These are phyloP conservation scores for Phytophthora uliginosa DNA, from an alignment of 352 stramenopile species.

Conservation along the genomic window DNA sequence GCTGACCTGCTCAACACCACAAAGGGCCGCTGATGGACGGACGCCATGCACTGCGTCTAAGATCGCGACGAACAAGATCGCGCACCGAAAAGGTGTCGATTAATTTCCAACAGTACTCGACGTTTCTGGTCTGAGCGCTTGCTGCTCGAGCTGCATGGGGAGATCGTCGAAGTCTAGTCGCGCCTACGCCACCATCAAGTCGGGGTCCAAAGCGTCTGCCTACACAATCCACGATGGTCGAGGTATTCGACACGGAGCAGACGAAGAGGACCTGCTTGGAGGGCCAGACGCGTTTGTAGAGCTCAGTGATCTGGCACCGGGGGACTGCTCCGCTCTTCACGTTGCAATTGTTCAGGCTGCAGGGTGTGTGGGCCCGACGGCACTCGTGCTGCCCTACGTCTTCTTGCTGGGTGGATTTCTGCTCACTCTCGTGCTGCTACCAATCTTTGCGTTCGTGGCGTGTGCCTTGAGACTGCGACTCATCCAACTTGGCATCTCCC, in stretches of 20 bases:
- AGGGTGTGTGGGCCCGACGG: slow-evolving; percentile 46
- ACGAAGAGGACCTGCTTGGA: slow-evolving; percentile 58
- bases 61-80: slow-evolving; percentile 26
- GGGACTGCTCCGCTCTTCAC: slow-evolving; percentile 40
- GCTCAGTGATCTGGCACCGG: slow-evolving; percentile 48
- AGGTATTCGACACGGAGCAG: slow-evolving; percentile 6
- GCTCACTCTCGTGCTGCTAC: slow-evolving; percentile 45
- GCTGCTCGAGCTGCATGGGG: slow-evolving; percentile 20
- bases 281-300: slow-evolving; percentile 55
- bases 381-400: slow-evolving; percentile 49
- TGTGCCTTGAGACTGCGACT: slow-evolving; percentile 42
- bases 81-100: slow-evolving; percentile 20
- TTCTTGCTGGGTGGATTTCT: slow-evolving; percentile 59
- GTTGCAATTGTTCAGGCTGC: slow-evolving; percentile 48
- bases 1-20: not conserved
- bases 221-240: slow-evolving; percentile 52
- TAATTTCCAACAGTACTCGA: slow-evolving; percentile 6
- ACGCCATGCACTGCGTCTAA: slow-evolving; percentile 12
- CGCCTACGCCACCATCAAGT: slow-evolving; percentile 20
- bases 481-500: slow-evolving; percentile 53
- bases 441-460: slow-evolving; percentile 45
- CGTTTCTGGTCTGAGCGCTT: not conserved
- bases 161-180: slow-evolving; percentile 12
- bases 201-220: slow-evolving; percentile 27
- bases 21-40: slow-evolving; percentile 16